Conservation (phyloP, 441 rosid genomes). For the Populus hybrid region DNA sequence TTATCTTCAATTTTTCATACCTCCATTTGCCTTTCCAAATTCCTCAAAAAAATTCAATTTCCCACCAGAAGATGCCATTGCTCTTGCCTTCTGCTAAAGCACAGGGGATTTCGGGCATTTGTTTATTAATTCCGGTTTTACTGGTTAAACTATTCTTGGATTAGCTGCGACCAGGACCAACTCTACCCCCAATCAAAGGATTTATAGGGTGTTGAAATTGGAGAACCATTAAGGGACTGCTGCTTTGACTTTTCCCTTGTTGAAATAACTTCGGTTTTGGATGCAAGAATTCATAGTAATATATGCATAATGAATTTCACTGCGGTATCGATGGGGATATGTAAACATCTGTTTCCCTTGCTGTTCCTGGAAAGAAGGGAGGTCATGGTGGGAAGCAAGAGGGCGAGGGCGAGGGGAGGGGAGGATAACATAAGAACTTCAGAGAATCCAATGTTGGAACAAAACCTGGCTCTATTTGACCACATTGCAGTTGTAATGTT, state of each 20-base stretch:
- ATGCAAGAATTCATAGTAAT: background rate
- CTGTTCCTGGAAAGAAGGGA: background rate
- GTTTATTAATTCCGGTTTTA: background rate
- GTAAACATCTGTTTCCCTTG: background rate
- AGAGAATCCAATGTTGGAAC: background rate
- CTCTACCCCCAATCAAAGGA: background rate
- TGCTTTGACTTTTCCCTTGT: background rate
- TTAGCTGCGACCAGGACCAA: background rate
- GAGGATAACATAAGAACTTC: background rate
- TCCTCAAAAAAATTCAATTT: too few species aligned
- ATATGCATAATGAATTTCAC: background rate
- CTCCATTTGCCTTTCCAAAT: too few species aligned
- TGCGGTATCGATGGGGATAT: background rate
- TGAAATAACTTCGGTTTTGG: background rate
- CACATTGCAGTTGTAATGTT: background rate
- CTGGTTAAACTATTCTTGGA: background rate
- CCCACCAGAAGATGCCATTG: background rate
- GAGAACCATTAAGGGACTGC: too few species aligned
- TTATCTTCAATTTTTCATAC: background rate
- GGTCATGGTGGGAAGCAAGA: background rate
- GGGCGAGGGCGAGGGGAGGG: too few species aligned
- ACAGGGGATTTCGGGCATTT: background rate
- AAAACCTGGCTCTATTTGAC: constrained; percentile 3
- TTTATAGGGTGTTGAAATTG: background rate
- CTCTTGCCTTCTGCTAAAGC: background rate